Conservation (phyloP, 2,329 filamentous ascomycete species). For the Diaporthe velutina region DNA sequence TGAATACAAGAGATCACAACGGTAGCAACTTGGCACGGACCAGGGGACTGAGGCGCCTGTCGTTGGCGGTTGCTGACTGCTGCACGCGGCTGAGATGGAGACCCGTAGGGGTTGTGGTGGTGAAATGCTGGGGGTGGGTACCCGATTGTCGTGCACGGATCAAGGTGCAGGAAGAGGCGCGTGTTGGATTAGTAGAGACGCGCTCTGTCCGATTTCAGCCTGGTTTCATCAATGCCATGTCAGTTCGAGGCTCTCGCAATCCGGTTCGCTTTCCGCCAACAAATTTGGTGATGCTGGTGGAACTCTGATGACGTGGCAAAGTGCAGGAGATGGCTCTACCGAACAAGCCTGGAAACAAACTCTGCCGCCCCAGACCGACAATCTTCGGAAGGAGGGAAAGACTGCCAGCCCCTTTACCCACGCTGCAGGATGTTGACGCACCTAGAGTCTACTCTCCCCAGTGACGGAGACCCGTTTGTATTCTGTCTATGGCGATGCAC, state of each 20-base stretch:
- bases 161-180: conserved; percentile 39
- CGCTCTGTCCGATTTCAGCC: conserved; percentile 35
- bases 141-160: conserved; percentile 39
- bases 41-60: not conserved
- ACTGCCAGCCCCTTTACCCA: not conserved
- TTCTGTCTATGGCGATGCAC: conserved; percentile 7
- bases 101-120: conserved; percentile 26
- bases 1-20: not conserved
- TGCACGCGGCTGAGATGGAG: conserved; percentile 15
- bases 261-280: conserved; percentile 1
- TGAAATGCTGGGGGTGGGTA: conserved; percentile 38
- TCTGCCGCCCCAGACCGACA: conserved; percentile 2
- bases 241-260: conserved; percentile 22
- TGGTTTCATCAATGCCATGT: conserved; percentile 35
- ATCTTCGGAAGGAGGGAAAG: not conserved
- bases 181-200: conserved; percentile 36
- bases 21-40: conserved; percentile 16
- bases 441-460: not conserved
- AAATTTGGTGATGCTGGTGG: not conserved
- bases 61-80: conserved; percentile 18
- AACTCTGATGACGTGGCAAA: conserved; percentile 29
- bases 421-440: conserved; percentile 24
- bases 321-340: conserved; percentile 10
- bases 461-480: not conserved
- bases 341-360: conserved; percentile 20